Conservation (phyloP, 768 basidiomycete genomes). For the Epithele typhae region DNA sequence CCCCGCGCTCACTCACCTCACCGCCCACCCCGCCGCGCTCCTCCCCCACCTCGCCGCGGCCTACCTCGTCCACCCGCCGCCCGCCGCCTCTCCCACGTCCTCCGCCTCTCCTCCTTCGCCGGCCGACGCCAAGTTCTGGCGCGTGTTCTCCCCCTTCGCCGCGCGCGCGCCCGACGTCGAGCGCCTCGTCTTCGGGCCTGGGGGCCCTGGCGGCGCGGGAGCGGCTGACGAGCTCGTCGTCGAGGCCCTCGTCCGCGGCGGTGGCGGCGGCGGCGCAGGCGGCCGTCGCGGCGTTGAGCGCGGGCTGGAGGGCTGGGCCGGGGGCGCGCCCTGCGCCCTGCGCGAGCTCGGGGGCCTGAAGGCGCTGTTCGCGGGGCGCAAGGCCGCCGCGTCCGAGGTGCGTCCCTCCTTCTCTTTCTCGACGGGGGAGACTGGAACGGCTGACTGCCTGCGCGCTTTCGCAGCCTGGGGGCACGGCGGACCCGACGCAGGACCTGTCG, state of each 20-base stretch:
- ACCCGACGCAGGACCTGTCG: slow-evolving; percentile 66
- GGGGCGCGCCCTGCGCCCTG: slow-evolving; percentile 40
- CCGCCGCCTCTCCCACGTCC: slow-evolving; percentile 47
- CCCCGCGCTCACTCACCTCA: slow-evolving; percentile 55
- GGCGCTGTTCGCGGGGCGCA: slow-evolving; percentile 26
- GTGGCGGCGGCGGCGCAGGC: slow-evolving; percentile 32
- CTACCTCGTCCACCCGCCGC: slow-evolving; percentile 64
- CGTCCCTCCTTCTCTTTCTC: too few relatives aligned
- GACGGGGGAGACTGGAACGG: too few relatives aligned
- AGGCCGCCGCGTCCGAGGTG: slow-evolving; percentile 17
- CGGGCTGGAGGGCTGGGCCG: slow-evolving; percentile 58
- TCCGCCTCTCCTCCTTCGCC: neutral
- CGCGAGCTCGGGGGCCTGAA: slow-evolving; percentile 49
- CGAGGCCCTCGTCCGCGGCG: slow-evolving; percentile 51
- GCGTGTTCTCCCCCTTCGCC: slow-evolving; percentile 65
- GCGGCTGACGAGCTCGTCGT: slow-evolving; percentile 52
- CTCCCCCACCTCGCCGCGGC: slow-evolving; percentile 63
- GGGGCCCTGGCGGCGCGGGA: slow-evolving; percentile 43
- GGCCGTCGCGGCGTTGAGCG: slow-evolving; percentile 56
- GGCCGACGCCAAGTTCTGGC: slow-evolving; percentile 64
- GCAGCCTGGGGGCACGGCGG: slow-evolving; percentile 25
- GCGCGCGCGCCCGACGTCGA: slow-evolving; percentile 58
- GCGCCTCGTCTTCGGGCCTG: slow-evolving; percentile 50
- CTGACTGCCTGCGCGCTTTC: too few relatives aligned
- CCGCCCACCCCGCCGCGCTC: slow-evolving; percentile 67